A percentile compares a stretch with the other conserved stretches of the same genome.
Evolutionary conservation across 2,329 filamentous ascomycete genomes (phyloP).

Genomic region (Cladophialophora chaetospira): DNA sequence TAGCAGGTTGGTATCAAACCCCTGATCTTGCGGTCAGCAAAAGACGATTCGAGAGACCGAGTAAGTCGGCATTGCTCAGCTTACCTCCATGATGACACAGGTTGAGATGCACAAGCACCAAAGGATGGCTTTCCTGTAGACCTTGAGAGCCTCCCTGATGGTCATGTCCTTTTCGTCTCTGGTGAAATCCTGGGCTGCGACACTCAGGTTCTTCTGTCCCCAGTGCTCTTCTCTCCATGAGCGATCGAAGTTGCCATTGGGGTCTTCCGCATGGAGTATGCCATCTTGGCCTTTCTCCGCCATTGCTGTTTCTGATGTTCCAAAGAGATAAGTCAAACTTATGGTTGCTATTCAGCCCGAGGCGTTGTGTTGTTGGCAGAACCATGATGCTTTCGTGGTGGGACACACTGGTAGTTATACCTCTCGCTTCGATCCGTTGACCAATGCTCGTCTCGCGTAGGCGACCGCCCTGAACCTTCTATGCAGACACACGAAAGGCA

Average conservation of each 20-base stretch:
- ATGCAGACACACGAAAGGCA: neutral
- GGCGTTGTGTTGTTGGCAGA: neutral
- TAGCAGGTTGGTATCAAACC: constrained; percentile 56
- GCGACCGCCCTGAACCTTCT: neutral
- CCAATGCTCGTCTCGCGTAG: neutral
- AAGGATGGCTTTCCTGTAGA: constrained; percentile 35
- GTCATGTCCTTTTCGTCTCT: constrained; percentile 29
- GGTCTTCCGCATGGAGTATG: constrained; percentile 1
- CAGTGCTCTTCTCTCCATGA: constrained; percentile 24
- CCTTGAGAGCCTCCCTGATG: constrained; percentile 25
- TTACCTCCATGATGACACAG: constrained; percentile 53
- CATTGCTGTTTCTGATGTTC: constrained; percentile 1
- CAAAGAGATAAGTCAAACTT: neutral
- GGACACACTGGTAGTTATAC: constrained; percentile 1
- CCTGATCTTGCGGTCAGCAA: neutral
- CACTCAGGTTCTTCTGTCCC: constrained; percentile 18
- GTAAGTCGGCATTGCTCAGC: neutral
- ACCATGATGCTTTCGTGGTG: neutral
- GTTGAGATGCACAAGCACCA: constrained; percentile 47
- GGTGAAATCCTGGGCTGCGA: constrained; percentile 16
- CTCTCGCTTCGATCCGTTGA: neutral
- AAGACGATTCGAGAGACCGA: neutral
- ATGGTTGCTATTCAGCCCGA: neutral
- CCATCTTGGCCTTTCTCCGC: constrained; percentile 10
- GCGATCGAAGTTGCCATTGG: constrained; percentile 24